Evolutionary conservation across 2,329 filamentous ascomycete species (phyloP).

Genomic region (Berkeleyomyces rouxiae): DNA sequence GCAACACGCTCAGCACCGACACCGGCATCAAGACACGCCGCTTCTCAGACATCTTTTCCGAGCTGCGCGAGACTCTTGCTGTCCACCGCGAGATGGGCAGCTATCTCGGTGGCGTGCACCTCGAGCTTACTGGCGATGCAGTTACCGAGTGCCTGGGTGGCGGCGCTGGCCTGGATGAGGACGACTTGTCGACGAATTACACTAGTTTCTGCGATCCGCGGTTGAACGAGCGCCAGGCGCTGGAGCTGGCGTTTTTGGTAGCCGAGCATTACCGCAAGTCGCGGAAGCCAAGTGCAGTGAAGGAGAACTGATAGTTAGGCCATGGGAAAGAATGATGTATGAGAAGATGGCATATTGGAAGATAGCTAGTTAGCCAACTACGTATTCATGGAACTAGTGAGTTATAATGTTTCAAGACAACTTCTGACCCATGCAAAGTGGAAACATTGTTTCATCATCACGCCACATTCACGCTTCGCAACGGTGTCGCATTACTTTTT

Average conservation of each 20-base stretch:
- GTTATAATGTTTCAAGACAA: no score
- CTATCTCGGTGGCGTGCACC: slow-evolving; percentile 82
- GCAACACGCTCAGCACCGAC: slow-evolving; percentile 53
- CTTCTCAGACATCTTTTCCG: slow-evolving; percentile 77
- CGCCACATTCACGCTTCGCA: background rate
- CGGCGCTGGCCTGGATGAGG: slow-evolving; percentile 70
- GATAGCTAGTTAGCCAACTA: no score
- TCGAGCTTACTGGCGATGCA: slow-evolving; percentile 88
- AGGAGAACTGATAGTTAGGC: background rate
- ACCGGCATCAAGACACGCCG: slow-evolving; percentile 79
- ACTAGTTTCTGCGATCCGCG: slow-evolving; percentile 91
- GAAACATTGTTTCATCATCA: background rate
- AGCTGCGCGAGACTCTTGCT: slow-evolving; percentile 65
- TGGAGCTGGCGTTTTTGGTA: slow-evolving; percentile 86
- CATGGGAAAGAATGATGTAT: background rate
- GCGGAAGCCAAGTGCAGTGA: slow-evolving; percentile 12
- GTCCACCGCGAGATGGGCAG: slow-evolving; percentile 74
- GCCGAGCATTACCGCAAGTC: slow-evolving; percentile 54
- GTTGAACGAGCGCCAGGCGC: slow-evolving; percentile 91
- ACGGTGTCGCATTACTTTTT: background rate
- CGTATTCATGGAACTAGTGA: no score
- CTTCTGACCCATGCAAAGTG: background rate
- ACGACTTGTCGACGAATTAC: slow-evolving; percentile 79
- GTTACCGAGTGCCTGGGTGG: slow-evolving; percentile 94
- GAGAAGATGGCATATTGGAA: background rate